These are phyloP conservation scores for Lentinula detonsa DNA, from an alignment of 768 basidiomycete species.

Conservation along the genomic window DNA sequence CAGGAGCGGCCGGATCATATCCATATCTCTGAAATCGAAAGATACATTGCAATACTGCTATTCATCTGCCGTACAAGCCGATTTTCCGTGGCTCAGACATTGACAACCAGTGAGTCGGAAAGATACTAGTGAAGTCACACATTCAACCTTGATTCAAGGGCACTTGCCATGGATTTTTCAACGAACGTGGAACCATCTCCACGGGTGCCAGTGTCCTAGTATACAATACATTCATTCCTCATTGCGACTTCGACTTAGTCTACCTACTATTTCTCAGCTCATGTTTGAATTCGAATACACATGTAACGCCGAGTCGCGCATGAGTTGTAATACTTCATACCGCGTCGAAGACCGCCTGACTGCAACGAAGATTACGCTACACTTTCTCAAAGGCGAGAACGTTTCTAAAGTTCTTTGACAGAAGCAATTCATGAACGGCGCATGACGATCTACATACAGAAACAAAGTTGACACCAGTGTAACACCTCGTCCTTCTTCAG, in stretches of 20 bases:
- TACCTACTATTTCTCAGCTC: background rate
- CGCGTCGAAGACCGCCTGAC: background rate
- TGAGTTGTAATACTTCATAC: background rate
- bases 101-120: too few relatives aligned
- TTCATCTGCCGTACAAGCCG: too few relatives aligned
- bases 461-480: background rate
- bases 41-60: too few relatives aligned
- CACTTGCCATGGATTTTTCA: background rate
- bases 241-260: background rate
- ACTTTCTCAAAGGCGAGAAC: background rate
- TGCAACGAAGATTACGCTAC: background rate
- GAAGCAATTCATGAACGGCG: background rate
- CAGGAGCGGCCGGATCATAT: background rate
- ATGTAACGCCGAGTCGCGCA: background rate
- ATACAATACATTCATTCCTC: background rate
- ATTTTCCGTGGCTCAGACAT: too few relatives aligned
- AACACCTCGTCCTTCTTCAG: background rate
- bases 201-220: background rate
- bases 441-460: background rate
- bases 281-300: background rate
- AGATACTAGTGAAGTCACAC: too few relatives aligned
- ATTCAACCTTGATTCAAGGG: too few relatives aligned
- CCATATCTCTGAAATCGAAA: background rate
- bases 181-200: background rate
- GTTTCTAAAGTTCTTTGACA: background rate